A percentile compares a stretch with the other conserved stretches of the same genome.
Conservation (phyloP, 768 basidiomycete species). For the Hypholoma sublateritium region DNA sequence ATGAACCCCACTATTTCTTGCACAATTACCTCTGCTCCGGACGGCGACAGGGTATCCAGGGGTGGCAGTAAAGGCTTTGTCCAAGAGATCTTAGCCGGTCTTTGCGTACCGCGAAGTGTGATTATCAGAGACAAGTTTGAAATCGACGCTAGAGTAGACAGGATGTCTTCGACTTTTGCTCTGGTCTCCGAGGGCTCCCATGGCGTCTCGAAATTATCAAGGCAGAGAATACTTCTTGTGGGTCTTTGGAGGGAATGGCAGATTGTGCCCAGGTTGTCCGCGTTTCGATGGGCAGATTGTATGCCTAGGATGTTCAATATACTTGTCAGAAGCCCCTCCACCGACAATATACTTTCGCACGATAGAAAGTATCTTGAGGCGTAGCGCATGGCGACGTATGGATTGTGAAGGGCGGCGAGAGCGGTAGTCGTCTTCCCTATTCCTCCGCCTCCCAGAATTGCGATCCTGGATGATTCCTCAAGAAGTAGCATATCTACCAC, state of each 20-base stretch:
- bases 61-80: constrained; percentile 21
- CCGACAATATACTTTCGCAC: constrained; percentile 21
- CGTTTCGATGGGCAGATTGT: not conserved
- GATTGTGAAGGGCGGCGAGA: constrained; percentile 23
- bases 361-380: constrained; percentile 25
- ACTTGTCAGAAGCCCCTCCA: not conserved
- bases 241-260: not conserved
- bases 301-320: not conserved
- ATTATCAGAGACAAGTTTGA: constrained; percentile 22
- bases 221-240: constrained; percentile 12
- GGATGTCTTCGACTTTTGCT: constrained; percentile 22
- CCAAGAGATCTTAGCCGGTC: constrained; percentile 26
- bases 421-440: constrained; percentile 35
- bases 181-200: constrained; percentile 28
- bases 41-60: constrained; percentile 24
- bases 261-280: constrained; percentile 15
- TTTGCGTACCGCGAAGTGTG: constrained; percentile 30
- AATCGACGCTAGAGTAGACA: constrained; percentile 21
- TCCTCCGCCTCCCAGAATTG: constrained; percentile 32
- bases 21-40: constrained; percentile 24
- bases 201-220: constrained; percentile 35
- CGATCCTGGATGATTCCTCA: constrained; percentile 11
- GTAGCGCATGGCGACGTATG: constrained; percentile 16
- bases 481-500: not conserved
- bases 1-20: constrained; percentile 21